Percentiles rank a stretch among this genome's conserved stretches.
Evolutionary conservation across 139 green algal genomes (phyloP).

Genomic region (Chlorella sorokiniana): DNA sequence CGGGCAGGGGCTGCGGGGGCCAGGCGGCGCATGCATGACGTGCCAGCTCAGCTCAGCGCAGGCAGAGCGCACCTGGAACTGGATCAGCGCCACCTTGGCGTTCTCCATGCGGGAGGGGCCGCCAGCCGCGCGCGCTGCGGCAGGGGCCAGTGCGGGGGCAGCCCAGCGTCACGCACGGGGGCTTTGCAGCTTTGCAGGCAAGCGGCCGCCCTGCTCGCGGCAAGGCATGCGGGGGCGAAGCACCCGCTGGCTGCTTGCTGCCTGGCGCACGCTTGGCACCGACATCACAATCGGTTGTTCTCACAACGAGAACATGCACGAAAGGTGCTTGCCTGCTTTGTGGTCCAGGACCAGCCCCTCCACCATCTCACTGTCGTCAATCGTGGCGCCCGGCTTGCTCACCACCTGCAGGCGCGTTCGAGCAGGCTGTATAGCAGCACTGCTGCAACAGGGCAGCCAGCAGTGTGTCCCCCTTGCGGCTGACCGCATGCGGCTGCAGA

Average conservation of each 20-base stretch:
- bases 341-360: slow-evolving; percentile 97
- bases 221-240: neutral
- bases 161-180: neutral
- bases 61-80: slow-evolving; percentile 37
- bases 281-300: too few relatives aligned
- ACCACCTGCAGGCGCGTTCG: slow-evolving; percentile 53
- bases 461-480: too few relatives aligned
- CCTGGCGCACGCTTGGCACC: too few relatives aligned
- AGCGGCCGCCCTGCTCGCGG: neutral
- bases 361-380: slow-evolving; percentile 96
- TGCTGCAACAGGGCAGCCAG: too few relatives aligned
- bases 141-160: neutral
- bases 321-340: too few relatives aligned
- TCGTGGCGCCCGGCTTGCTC: slow-evolving; percentile 92
- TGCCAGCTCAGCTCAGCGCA: too few relatives aligned
- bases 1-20: too few relatives aligned
- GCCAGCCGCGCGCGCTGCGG: slow-evolving; percentile 75
- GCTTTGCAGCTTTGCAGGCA: too few relatives aligned
- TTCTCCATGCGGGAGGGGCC: slow-evolving; percentile 93
- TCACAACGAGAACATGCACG: too few relatives aligned
- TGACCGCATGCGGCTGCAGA: too few relatives aligned
- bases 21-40: too few relatives aligned
- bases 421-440: neutral
- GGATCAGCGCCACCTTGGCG: slow-evolving; percentile 95
- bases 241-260: neutral